These are phyloP conservation scores for Uromyces viciae-fabae DNA, from an alignment of 1,284 basidiomycete species.

Conservation along the genomic window DNA sequence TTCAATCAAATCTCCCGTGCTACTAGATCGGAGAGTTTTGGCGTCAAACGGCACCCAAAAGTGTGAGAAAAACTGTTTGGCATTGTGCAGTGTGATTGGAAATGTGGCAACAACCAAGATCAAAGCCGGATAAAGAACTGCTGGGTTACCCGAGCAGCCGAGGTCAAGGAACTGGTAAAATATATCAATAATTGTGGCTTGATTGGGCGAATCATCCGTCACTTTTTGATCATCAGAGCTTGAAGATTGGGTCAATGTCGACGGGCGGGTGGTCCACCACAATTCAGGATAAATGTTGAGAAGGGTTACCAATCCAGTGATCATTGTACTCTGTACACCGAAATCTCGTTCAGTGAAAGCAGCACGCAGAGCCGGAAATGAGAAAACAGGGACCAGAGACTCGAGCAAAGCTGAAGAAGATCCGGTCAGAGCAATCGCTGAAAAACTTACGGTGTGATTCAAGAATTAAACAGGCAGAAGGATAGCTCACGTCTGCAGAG, in stretches of 20 bases:
- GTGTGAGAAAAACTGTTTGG: slow-evolving; percentile 22
- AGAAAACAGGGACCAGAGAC: slow-evolving; percentile 10
- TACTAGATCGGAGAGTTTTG: slow-evolving; percentile 17
- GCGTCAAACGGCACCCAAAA: slow-evolving; percentile 33
- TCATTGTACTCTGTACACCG: slow-evolving; percentile 37
- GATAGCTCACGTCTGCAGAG: slow-evolving; percentile 28
- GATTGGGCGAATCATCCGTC: not conserved
- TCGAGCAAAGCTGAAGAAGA: slow-evolving; percentile 32
- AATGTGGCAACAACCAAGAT: slow-evolving; percentile 25
- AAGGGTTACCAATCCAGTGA: slow-evolving; percentile 29
- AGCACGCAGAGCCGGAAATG: slow-evolving; percentile 8
- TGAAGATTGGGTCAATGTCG: not conserved
- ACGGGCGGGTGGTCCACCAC: not conserved
- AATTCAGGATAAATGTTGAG: slow-evolving; percentile 15
- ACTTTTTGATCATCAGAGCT: not conserved
- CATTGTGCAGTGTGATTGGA: slow-evolving; percentile 18
- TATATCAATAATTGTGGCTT: not conserved
- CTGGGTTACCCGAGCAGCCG: slow-evolving; percentile 32
- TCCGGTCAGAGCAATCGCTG: not conserved
- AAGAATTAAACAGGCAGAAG: not conserved
- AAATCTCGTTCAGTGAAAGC: slow-evolving; percentile 27
- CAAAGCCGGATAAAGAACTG: slow-evolving; percentile 42
- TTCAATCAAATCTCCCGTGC: slow-evolving; percentile 13
- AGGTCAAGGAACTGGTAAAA: slow-evolving; percentile 34
- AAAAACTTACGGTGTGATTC: not conserved